Conservation (phyloP, 1,284 basidiomycete species). For the Anthracocystis setariae region DNA sequence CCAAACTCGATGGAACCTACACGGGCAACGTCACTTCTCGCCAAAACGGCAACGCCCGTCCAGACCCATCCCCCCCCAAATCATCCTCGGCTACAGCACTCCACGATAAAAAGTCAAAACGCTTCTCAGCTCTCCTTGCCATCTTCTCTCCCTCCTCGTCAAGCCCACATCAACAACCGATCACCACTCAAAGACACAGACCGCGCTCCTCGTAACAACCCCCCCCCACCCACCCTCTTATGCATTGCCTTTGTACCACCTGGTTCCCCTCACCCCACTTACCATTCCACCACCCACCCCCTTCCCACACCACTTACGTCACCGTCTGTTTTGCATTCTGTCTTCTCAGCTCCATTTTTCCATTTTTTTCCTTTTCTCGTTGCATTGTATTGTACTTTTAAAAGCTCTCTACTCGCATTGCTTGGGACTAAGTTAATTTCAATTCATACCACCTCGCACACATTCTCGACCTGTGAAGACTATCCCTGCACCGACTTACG, state of each 20-base stretch:
- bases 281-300: no score
- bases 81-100: not conserved
- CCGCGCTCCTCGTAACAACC: no score
- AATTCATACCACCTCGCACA: not conserved
- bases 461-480: not conserved
- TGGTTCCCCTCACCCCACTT: no score
- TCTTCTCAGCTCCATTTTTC: no score
- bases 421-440: not conserved
- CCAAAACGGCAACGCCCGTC: conserved; percentile 35
- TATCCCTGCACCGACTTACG: conserved; percentile 4
- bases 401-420: not conserved
- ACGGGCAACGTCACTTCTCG: conserved; percentile 33
- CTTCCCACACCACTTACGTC: no score
- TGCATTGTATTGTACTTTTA: conserved; percentile 31
- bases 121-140: conserved; percentile 5
- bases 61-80: conserved; percentile 2
- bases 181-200: no score
- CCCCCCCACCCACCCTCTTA: no score
- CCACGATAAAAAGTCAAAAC: conserved; percentile 13
- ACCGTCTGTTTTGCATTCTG: no score
- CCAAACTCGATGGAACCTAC: conserved; percentile 43
- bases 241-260: no score
- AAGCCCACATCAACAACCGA: not conserved
- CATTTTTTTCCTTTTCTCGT: no score
- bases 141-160: conserved; percentile 8